Evolutionary conservation across 2,329 filamentous ascomycete genomes (phyloP).

Genomic region (Macrophomina pseudophaseolina): DNA sequence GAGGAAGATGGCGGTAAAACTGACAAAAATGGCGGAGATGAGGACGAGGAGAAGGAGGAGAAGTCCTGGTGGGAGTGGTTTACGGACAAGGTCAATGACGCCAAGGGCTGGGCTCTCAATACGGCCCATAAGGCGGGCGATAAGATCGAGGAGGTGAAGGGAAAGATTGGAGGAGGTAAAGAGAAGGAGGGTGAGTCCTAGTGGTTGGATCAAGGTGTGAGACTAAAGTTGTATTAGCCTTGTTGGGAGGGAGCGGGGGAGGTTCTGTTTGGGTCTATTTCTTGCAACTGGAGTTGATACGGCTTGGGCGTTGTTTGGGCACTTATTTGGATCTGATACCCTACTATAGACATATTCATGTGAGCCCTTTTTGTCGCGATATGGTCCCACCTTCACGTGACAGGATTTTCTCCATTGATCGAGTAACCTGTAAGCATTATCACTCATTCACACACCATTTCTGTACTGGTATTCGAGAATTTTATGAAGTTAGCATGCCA

Average conservation of each 20-base stretch:
- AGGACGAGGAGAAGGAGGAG: constrained; percentile 25
- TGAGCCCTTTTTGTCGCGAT: background rate
- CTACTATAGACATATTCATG: background rate
- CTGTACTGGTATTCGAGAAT: too few species aligned
- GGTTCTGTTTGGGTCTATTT: too few species aligned
- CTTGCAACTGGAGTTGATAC: too few species aligned
- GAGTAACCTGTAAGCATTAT: background rate
- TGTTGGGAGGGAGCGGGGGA: too few species aligned
- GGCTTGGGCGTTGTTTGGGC: background rate
- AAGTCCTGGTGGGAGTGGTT: constrained; percentile 45
- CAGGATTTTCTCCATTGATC: too few species aligned
- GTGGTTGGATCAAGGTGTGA: background rate
- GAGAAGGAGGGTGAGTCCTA: background rate
- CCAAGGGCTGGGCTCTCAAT: constrained; percentile 39
- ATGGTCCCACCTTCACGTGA: background rate
- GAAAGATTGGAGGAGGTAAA: background rate
- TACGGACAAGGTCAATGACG: constrained; percentile 41
- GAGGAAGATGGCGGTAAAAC: background rate
- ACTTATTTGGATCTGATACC: background rate
- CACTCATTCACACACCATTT: background rate
- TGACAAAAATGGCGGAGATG: background rate
- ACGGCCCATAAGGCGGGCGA: constrained; percentile 18
- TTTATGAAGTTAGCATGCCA: too few species aligned
- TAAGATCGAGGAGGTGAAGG: constrained; percentile 21
- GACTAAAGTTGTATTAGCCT: too few species aligned